Conservation (phyloP, 2,329 filamentous ascomycete genomes). For the Aspergillus calidoustus region DNA sequence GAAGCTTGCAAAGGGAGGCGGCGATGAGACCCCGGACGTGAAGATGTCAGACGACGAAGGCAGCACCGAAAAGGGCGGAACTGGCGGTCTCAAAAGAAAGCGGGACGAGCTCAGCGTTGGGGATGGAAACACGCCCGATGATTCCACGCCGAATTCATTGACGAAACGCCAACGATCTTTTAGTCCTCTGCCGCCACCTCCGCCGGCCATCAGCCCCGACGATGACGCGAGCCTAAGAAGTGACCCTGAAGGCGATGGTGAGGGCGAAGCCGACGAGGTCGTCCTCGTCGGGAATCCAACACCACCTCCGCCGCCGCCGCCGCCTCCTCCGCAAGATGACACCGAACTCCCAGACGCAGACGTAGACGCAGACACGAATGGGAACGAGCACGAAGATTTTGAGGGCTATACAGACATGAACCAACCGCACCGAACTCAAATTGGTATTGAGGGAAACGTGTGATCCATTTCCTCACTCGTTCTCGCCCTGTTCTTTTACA, state of each 20-base stretch:
- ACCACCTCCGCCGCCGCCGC: constrained; percentile 38
- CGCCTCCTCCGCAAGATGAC: constrained; percentile 33
- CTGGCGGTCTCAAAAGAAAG: constrained; percentile 63
- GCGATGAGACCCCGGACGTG: constrained; percentile 30
- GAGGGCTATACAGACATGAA: constrained; percentile 16
- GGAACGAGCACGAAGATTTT: background rate
- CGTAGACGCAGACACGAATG: constrained; percentile 7
- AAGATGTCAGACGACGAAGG: constrained; percentile 50
- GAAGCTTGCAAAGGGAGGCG: constrained; percentile 37
- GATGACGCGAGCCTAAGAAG: constrained; percentile 27
- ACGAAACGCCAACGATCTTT: constrained; percentile 60
- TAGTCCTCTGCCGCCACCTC: constrained; percentile 39
- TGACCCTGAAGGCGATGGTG: constrained; percentile 14
- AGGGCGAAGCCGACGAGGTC: constrained; percentile 17
- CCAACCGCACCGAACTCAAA: constrained; percentile 27
- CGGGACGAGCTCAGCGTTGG: constrained; percentile 51
- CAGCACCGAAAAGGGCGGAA: constrained; percentile 16
- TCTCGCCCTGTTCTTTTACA: constrained; percentile 7
- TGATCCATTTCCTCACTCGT: constrained; percentile 19
- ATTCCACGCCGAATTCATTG: constrained; percentile 51
- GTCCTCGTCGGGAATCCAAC: constrained; percentile 26
- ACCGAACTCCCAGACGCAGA: constrained; percentile 8
- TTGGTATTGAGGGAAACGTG: constrained; percentile 32
- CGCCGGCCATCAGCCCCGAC: constrained; percentile 24
- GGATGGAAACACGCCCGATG: constrained; percentile 35